Base-by-base conservation (phyloP, 1,284 basidiomycete species). In the Ceratobasidium sp. region DNA sequence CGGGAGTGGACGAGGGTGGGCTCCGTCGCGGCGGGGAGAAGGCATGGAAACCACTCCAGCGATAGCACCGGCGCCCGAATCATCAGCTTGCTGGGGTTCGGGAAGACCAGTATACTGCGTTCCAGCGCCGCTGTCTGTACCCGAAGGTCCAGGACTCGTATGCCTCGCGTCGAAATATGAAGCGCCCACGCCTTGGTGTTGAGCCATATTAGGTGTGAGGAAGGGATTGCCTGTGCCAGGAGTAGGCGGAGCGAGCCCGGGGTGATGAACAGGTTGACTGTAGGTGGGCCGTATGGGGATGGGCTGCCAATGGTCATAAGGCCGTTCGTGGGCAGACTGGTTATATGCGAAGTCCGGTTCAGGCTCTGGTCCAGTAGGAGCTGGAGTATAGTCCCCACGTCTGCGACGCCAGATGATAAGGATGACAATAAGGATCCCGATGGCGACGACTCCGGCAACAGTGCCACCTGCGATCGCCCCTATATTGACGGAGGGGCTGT, bases 171-270 rank as follows among this genome's bases (percentile, higher is more conserved):
- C 8, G 38, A 40, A 40, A 34, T 65, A 65, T 15, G 60, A 65
- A 34, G 31, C 60, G 17, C 60, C 60, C 1, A 65, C 32, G 60
- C 52, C 52, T 35, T 65, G 60, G 35, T 50, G n/a, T 22, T 65
- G 60, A 15, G 7, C 49, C 60, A 65, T 65, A n/a, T n/a, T n/a
- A 20, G 60, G 60, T 5, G 60, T 65, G 35, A 65, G 60, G 60
- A 65, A 65, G 20, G 60, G 60, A 34, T 65, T 25, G 32, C 32
- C 60, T 20, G 31, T 52, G 34, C 47, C 47, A 13, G 60, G 60
- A 29, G 60, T 65, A 53, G 47, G 60, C 15, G 60, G 60, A 22
- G 40, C n/a, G 3, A 22, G n/a, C 1, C 49, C 49, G 17, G 38
- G 38, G 38, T 40, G 17, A 40, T 17, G 7, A 40, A 17, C 38